These are phyloP conservation scores for Heimioporus sp. DNA, from an alignment of 768 basidiomycete genomes.

Conservation along the genomic window DNA sequence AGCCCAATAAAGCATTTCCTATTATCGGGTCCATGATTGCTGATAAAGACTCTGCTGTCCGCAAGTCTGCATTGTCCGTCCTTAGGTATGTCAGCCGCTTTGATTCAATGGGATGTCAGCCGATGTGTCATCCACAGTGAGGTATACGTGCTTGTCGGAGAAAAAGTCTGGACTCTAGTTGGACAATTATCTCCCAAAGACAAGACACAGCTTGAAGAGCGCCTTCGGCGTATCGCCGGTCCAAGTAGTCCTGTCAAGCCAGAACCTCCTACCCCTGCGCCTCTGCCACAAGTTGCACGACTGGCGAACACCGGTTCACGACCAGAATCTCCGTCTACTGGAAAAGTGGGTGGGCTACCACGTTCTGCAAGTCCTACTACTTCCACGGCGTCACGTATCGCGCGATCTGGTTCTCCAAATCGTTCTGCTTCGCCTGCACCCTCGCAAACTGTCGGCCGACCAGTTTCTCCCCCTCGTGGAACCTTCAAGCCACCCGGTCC, in stretches of 20 bases:
- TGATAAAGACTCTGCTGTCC: constrained; percentile 86
- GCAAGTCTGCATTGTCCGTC: constrained; percentile 80
- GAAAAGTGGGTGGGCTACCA: constrained; percentile 42
- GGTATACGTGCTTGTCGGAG: constrained; percentile 78
- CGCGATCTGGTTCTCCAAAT: constrained; percentile 43
- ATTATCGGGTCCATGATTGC: constrained; percentile 75
- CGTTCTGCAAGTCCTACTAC: constrained; percentile 50
- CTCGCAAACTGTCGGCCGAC: constrained; percentile 38
- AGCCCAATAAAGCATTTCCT: constrained; percentile 78
- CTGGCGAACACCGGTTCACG: constrained; percentile 44
- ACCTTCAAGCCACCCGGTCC: constrained; percentile 41
- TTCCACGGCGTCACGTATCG: constrained; percentile 37
- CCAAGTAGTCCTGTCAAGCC: constrained; percentile 46
- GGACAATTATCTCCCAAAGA: constrained; percentile 80
- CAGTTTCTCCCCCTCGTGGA: constrained; percentile 48
- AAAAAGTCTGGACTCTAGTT: constrained; percentile 80
- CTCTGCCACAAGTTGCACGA: constrained; percentile 53
- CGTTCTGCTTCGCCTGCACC: constrained; percentile 37
- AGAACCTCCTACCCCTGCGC: constrained; percentile 40
- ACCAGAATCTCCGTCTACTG: constrained; percentile 47
- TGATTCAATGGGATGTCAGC: constrained; percentile 1
- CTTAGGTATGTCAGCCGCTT: constrained; percentile 59
- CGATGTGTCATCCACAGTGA: constrained; percentile 49
- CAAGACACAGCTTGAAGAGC: constrained; percentile 89
- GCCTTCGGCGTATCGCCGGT: constrained; percentile 77